Percentiles rank a stretch among this genome's conserved stretches.
These are phyloP conservation scores for Coemansia interrupta DNA, from an alignment of 192 early-diverging fungal species.

Conservation along the genomic window DNA sequence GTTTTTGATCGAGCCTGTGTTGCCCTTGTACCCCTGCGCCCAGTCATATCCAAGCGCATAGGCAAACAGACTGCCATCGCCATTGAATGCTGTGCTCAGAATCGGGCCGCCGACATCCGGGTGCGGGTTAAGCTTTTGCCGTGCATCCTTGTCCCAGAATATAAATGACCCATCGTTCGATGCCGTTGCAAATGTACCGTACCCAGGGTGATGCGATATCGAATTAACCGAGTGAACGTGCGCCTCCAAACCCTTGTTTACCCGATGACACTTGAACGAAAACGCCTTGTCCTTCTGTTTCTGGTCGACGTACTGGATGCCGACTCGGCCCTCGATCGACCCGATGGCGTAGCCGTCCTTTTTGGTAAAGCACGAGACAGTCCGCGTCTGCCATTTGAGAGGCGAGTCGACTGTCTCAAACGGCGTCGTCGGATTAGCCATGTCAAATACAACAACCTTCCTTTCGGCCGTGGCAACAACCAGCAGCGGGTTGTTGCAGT, in stretches of 20 bases:
- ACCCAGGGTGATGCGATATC: constrained; percentile 46
- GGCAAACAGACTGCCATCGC: constrained; percentile 84
- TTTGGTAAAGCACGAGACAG: constrained; percentile 73
- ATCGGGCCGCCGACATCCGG: constrained; percentile 64
- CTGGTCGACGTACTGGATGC: constrained; percentile 89
- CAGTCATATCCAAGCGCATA: constrained; percentile 89
- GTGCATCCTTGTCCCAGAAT: constrained; percentile 96
- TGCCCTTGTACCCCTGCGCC: constrained; percentile 73
- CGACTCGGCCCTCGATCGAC: constrained; percentile 91
- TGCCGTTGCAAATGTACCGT: constrained; percentile 86
- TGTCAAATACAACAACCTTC: constrained; percentile 74
- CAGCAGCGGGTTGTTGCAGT: constrained; percentile 70
- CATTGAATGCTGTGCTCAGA: constrained; percentile 70
- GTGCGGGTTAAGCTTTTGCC: constrained; percentile 78
- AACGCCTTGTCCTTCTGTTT: constrained; percentile 60
- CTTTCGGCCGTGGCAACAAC: constrained; percentile 94
- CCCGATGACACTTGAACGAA: constrained; percentile 93
- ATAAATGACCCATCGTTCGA: constrained; percentile 81
- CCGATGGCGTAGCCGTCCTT: constrained; percentile 85
- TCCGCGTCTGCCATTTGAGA: constrained; percentile 63
- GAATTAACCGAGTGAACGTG: constrained; percentile 61
- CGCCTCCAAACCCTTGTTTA: constrained; percentile 62
- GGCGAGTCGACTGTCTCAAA: constrained; percentile 63
- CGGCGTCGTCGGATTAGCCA: constrained; percentile 69
- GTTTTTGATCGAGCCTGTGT: constrained; percentile 58